Percentiles rank a stretch among this genome's conserved stretches.
Conservation (phyloP, 2,329 filamentous ascomycete genomes). For the Xylariaceae sp. region DNA sequence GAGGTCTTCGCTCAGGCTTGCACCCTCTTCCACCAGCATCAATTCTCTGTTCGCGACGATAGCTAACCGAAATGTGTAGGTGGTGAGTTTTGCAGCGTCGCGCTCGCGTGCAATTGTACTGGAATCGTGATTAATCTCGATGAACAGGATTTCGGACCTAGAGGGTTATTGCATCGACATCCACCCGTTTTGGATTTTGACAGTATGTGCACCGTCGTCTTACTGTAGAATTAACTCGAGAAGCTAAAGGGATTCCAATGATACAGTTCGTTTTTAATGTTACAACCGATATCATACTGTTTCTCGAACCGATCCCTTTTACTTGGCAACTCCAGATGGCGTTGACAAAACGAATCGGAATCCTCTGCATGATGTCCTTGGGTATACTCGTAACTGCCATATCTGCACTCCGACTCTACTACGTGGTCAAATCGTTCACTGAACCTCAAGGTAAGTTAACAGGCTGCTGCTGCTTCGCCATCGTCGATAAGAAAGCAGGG, state of each 20-base stretch:
- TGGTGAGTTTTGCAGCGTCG: too few species aligned
- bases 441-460: slow-evolving; percentile 20
- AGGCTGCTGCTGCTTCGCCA: background rate
- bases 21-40: too few species aligned
- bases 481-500: background rate
- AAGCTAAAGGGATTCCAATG: too few species aligned
- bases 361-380: slow-evolving; percentile 19
- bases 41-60: too few species aligned
- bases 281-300: slow-evolving; percentile 17
- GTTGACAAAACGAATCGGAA: slow-evolving; percentile 13
- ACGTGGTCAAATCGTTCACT: slow-evolving; percentile 4
- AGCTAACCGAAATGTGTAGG: too few species aligned
- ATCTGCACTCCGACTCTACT: slow-evolving; percentile 19
- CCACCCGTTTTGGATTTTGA: slow-evolving; percentile 31
- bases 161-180: slow-evolving; percentile 27
- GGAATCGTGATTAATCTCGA: too few species aligned
- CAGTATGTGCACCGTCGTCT: slow-evolving; percentile 23
- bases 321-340: slow-evolving; percentile 21
- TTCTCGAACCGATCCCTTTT: slow-evolving; percentile 21
- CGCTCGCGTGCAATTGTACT: too few species aligned
- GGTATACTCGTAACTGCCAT: slow-evolving; percentile 19
- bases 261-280: slow-evolving; percentile 24
- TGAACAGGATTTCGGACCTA: slow-evolving; percentile 13
- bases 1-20: too few species aligned
- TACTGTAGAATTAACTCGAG: background rate